Evolutionary conservation across 495 filamentous ascomycete genomes (phyloP).

Genomic region (Halenospora varia): DNA sequence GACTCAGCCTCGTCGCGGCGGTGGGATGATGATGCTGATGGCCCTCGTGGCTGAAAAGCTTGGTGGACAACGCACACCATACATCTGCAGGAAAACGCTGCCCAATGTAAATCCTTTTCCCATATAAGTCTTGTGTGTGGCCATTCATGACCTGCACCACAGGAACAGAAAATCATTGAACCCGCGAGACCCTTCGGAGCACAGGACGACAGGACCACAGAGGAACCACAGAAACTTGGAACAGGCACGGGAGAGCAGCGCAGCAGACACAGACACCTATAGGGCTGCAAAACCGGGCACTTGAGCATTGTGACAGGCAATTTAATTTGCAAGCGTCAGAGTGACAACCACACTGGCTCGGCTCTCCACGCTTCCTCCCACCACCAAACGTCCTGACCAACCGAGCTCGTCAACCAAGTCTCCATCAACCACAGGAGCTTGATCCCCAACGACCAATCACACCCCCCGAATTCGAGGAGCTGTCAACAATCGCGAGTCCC

Average conservation of each 20-base stretch:
- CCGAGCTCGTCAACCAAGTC: not conserved
- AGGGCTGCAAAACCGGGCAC: no score
- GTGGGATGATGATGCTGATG: not conserved
- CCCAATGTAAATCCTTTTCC: slow-evolving; percentile 17
- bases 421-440: not conserved
- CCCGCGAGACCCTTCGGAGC: not conserved
- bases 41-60: not conserved
- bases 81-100: slow-evolving; percentile 11
- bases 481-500: slow-evolving; percentile 14
- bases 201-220: not conserved
- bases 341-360: no score
- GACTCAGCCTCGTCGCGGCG: slow-evolving; percentile 11
- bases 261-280: no score
- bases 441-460: slow-evolving; percentile 12
- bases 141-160: not conserved
- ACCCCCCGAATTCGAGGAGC: not conserved
- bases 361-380: not conserved
- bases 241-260: not conserved
- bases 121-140: slow-evolving; percentile 16
- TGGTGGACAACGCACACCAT: slow-evolving; percentile 10
- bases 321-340: no score
- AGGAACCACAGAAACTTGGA: not conserved
- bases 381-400: not conserved
- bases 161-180: not conserved
- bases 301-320: no score